phyloP scores from a whole-genome alignment of 2,329 filamentous ascomycete genomes.

The Fusarium sulawesiense region DNA sequence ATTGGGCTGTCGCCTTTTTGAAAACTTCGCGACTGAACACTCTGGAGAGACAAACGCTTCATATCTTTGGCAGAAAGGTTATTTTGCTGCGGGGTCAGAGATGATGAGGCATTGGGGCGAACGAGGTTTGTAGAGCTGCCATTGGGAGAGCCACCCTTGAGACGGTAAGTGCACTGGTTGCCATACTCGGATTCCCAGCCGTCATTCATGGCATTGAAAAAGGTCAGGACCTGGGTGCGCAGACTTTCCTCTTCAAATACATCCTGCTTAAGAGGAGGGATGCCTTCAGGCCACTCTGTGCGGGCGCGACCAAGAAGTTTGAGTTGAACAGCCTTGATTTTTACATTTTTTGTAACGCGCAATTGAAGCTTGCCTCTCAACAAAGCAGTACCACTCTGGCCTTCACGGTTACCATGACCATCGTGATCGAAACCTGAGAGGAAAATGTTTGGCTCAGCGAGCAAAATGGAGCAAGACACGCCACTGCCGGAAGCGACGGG shows the following conservation, averaged over 20 bases:
- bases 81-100: slow-evolving; percentile 42
- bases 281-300: slow-evolving; percentile 97
- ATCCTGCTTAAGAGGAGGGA: slow-evolving; percentile 87
- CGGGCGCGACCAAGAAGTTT: slow-evolving; percentile 86
- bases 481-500: slow-evolving; percentile 84
- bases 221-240: slow-evolving; percentile 88
- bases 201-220: slow-evolving; percentile 83
- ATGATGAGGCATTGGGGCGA: slow-evolving; percentile 35
- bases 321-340: slow-evolving; percentile 90
- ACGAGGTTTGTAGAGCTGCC: slow-evolving; percentile 50
- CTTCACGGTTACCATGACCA: slow-evolving; percentile 63
- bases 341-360: slow-evolving; percentile 86
- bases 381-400: slow-evolving; percentile 79
- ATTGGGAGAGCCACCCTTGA: slow-evolving; percentile 55
- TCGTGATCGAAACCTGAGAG: slow-evolving; percentile 82
- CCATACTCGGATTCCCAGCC: slow-evolving; percentile 71
- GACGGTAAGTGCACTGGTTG: slow-evolving; percentile 69
- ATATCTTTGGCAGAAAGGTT: slow-evolving; percentile 60
- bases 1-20: slow-evolving; percentile 79
- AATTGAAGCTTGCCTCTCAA: slow-evolving; percentile 86
- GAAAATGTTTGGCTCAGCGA: slow-evolving; percentile 85
- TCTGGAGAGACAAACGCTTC: slow-evolving; percentile 80
- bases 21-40: slow-evolving; percentile 86
- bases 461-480: slow-evolving; percentile 76
- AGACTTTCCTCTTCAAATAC: slow-evolving; percentile 86